These are phyloP conservation scores for Pezicula radicicola DNA, from an alignment of 2,329 filamentous ascomycete genomes.

Conservation along the genomic window DNA sequence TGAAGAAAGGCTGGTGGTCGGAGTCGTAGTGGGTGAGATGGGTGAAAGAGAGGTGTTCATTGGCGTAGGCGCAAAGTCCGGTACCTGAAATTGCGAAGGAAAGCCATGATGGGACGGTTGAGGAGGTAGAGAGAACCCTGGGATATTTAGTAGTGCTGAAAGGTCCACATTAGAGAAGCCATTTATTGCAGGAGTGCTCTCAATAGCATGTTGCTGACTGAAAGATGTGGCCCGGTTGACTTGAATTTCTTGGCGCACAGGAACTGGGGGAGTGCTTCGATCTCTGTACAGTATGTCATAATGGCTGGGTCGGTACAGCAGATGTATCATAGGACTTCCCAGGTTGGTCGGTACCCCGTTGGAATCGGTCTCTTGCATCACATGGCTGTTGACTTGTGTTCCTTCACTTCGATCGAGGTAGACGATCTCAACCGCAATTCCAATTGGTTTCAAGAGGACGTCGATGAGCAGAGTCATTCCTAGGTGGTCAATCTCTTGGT, in stretches of 20 bases:
- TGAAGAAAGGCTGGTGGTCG: not conserved
- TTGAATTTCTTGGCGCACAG: conserved; percentile 36
- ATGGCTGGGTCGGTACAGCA: conserved; percentile 72
- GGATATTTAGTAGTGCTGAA: conserved; percentile 23
- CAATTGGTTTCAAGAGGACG: conserved; percentile 74
- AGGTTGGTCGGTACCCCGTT: conserved; percentile 29
- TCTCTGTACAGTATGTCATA: conserved; percentile 90
- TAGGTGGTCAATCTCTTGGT: conserved; percentile 88
- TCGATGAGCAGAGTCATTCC: conserved; percentile 75
- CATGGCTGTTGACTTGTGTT: conserved; percentile 63
- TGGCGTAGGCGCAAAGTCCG: conserved; percentile 21
- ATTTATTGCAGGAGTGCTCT: conserved; percentile 28
- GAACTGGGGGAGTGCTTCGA: conserved; percentile 12
- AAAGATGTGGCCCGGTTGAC: conserved; percentile 51
- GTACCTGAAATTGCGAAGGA: conserved; percentile 15
- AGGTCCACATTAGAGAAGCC: conserved; percentile 33
- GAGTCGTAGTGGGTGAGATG: conserved; percentile 21
- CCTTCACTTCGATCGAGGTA: conserved; percentile 88
- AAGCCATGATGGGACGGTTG: conserved; percentile 19
- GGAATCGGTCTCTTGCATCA: conserved; percentile 36
- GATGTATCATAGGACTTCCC: conserved; percentile 50
- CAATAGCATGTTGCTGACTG: conserved; percentile 42
- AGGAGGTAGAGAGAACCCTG: conserved; percentile 21
- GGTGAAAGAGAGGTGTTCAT: conserved; percentile 25
- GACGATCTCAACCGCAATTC: conserved; percentile 79